phyloP scores from a whole-genome alignment of 352 stramenopile species.

The Poterioochromonas sp. region DNA sequence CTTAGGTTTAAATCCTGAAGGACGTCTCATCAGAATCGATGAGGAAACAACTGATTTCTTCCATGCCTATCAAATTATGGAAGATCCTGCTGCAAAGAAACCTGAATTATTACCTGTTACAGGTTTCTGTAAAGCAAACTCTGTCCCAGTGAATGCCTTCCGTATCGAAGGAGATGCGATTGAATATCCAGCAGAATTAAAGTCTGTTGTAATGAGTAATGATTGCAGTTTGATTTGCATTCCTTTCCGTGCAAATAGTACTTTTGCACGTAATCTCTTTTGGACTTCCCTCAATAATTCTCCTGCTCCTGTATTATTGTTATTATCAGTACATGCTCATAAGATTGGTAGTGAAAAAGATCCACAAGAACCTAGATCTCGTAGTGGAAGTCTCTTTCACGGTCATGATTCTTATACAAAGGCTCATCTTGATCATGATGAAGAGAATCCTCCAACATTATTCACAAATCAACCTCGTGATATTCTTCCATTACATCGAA shows the following conservation, averaged over 20 bases:
- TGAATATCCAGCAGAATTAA: slow-evolving; percentile 19
- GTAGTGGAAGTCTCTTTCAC: neutral
- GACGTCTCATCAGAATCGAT: neutral
- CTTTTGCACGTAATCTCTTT: neutral
- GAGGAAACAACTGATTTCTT: slow-evolving; percentile 14
- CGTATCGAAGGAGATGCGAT: slow-evolving; percentile 8
- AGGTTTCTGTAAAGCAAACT: neutral
- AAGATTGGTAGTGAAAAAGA: neutral
- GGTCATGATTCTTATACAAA: neutral
- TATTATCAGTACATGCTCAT: neutral
- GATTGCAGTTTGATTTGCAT: neutral
- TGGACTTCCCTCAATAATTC: neutral
- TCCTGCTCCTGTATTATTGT: neutral
- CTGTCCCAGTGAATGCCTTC: neutral
- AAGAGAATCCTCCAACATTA: neutral
- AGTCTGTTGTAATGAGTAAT: neutral
- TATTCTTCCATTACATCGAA: neutral
- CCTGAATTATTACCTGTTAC: slow-evolving; percentile 8
- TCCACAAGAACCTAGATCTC: neutral
- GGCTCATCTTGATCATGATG: neutral
- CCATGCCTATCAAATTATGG: neutral
- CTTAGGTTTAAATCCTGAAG: neutral
- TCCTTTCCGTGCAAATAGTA: neutral
- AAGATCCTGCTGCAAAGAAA: neutral
- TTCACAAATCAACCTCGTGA: neutral